Percentiles rank a stretch among this genome's conserved stretches.
phyloP scores from a whole-genome alignment of 345 rosid genomes.

The Eucalyptus pauciflora region DNA sequence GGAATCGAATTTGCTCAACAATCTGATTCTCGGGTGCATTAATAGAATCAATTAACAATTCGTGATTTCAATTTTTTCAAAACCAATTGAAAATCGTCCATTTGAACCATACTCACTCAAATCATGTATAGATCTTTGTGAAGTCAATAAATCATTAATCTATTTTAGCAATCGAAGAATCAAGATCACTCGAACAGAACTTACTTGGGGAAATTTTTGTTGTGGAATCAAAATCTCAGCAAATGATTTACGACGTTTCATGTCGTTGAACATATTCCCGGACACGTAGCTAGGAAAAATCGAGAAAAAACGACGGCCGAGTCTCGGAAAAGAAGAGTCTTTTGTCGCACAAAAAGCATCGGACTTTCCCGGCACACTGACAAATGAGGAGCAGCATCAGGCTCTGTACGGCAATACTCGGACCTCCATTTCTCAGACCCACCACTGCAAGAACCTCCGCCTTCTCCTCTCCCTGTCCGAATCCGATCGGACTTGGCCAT shows the following conservation, averaged over 20 bases:
- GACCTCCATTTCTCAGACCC: not conserved
- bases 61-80: fast-evolving
- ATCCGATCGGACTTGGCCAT: not conserved
- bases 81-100: fast-evolving
- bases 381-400: not conserved
- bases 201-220: not conserved
- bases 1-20: too few species aligned
- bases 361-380: not conserved
- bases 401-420: not conserved
- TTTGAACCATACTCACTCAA: fast-evolving
- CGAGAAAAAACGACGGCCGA: not conserved
- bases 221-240: not conserved
- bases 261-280: not conserved
- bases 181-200: not conserved
- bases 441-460: not conserved
- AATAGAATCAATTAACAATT: too few species aligned
- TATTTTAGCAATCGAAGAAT: not conserved
- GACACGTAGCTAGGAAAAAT: not conserved
- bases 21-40: fast-evolving
- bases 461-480: not conserved
- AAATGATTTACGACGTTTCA: not conserved
- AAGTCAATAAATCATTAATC: not conserved
- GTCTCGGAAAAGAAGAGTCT: not conserved
- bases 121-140: not conserved
- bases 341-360: not conserved